Evolutionary conservation across 257 asterid genomes (phyloP), one percentile per base, ranked within the genome.

Genomic region (Penstemon davidsonii): DNA sequence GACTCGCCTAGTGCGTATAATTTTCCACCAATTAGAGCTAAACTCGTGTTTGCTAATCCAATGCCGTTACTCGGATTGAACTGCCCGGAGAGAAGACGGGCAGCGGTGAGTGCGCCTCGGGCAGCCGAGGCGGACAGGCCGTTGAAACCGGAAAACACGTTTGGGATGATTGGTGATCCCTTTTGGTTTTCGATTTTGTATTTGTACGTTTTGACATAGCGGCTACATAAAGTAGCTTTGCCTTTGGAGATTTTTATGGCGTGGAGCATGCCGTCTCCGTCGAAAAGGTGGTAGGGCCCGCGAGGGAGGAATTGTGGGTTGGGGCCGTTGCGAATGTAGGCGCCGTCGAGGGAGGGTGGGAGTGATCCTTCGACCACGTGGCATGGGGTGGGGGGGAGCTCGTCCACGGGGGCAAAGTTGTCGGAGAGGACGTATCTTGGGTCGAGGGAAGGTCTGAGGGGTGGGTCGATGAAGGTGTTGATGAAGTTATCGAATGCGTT

Each of bases 221-320:
- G 90, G 79, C 97, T 88, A 62, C 96, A 88, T 12, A 88, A 70
- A 0, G 78, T 75, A 58, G 95, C 91, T 57, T 42, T 77, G 41
- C 95, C 93, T 25, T 59, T 36, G 3, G 85, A 78, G 54, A 90
- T 84, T 59, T 7, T 82, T 37, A 90, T 60, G 13, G 89, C 79
- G 66, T 90, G 97, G 39, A 90, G 91, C 96, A 90, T 90, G 13
- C 96, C 95, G 60, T 90, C 96, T 7, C 96, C 96, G 40, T 90
- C 96, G 53, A 84, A 90, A 47, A 82, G 73, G 78, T 90, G 96
- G 86, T 87, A 86, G 0, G 93, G 91, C 0, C 96, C 96, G 18
- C 87, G 84, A 18, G 96, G 96, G 44, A 80, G 83, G 70, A 81
- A 79, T 59, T 89, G 95, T 1, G 96, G 95, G 66, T 87, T 89